These are phyloP conservation scores for Globisporangium apiculatum DNA, from an alignment of 352 stramenopile genomes.

Conservation along the genomic window DNA sequence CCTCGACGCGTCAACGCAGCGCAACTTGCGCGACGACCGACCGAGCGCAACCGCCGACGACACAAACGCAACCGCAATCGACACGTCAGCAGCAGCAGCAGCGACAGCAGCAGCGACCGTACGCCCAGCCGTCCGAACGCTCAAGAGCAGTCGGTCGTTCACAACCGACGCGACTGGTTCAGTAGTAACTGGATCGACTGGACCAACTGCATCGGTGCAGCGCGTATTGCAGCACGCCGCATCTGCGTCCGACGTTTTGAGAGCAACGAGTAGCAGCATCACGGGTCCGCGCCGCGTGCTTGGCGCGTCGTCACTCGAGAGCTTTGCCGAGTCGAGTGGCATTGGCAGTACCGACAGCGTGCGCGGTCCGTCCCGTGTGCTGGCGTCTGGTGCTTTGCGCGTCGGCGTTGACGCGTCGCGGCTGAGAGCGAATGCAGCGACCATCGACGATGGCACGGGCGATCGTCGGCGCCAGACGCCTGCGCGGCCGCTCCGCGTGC, in stretches of 20 bases:
- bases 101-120: neutral
- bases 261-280: neutral
- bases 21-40: conserved; percentile 41
- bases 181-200: neutral
- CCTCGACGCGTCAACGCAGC: conserved; percentile 64
- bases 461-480: conserved; percentile 18
- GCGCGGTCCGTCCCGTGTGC: conserved; percentile 19
- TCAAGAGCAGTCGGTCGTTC: conserved; percentile 11
- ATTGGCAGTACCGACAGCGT: conserved; percentile 1
- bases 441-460: conserved; percentile 18
- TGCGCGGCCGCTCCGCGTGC: conserved; percentile 28
- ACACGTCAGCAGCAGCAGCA: neutral
- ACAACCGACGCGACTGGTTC: conserved; percentile 2
- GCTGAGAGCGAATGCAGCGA: conserved; percentile 14
- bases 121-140: conserved; percentile 6
- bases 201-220: conserved; percentile 8
- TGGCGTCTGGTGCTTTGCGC: conserved; percentile 33
- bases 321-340: neutral
- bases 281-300: conserved; percentile 23
- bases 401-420: conserved; percentile 22
- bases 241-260: conserved; percentile 2
- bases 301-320: neutral
- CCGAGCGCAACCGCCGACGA: conserved; percentile 14
- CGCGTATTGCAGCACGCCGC: conserved; percentile 12
- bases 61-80: neutral